Evolutionary conservation across 371 early-diverging fungal species (phyloP), one percentile per base, ranked within the genome.

Genomic region (Mortierella sp.): DNA sequence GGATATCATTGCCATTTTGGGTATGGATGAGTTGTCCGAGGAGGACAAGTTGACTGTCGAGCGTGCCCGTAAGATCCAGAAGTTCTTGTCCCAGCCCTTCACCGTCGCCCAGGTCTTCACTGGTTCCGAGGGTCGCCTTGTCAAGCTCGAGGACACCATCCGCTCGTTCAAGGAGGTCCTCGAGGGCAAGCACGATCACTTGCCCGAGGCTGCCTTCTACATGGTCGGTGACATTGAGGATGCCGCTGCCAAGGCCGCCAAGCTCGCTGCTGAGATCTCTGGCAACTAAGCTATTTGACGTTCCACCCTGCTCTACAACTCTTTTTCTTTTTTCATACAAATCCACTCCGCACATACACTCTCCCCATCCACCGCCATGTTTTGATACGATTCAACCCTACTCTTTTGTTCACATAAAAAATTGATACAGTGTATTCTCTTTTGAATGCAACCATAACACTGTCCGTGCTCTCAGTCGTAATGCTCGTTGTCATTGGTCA

Each of bases 31-130:
- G 91, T 90, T 98, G 91, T 97, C 96, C 52, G 98, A 98, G 89
- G 97, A 97, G 89, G 98, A 98, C 90, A 98, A 98, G 94, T 90
- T 97, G 78, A 96, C 96, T 76, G 98, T 98, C 91, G 97, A 97
- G 92, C 97, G 95, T 88, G 95, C 95, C 74, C 94, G 95, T 92
- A 95, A 95, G 94, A 94, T 95, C 88, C 95, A 97, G 93, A 93
- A 95, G 90, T 98, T 98, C 95, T 96, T 98, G 97, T 95, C 95
- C 80, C 99, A 98, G 90, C 99, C 99, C 70, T 98, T 98, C 93
- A 92, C 95, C 78, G 96, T 97, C 73, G 99, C 98, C 87, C 93
- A 96, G 85, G 96, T 98, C 77, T 98, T 98, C 94, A 98, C 98
- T 89, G 98, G 98, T 91, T 97, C 92, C 87, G 96, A 97, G 89